Evolutionary conservation across 192 early-diverging fungal genomes (phyloP), one percentile per base, ranked within the genome.

Genomic region (Linnemannia hyalina): DNA sequence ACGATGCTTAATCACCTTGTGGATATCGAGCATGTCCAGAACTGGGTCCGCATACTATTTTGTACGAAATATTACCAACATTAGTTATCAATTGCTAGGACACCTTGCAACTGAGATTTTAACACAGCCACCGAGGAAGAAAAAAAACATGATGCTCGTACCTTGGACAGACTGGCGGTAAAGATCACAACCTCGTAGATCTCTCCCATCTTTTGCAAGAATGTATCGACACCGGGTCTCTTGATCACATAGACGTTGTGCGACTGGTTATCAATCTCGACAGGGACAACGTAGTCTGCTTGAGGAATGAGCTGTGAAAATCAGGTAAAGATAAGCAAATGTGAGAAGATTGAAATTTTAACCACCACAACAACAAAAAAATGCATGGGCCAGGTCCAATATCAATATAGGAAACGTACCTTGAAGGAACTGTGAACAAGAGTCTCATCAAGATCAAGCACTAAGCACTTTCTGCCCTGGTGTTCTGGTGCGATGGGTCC

Each of bases 231-330:
- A n/a, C 97, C 97, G 2, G 98, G 98, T 57, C 98, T 93, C 88
- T 98, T 98, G 87, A 98, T 91, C 38, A 99, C 98, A 89, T 97
- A 98, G 26, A 98, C 98, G 86, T 94, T 97, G 87, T 99, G 97
- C 46, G 94, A 91, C 82, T 95, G 93, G 68, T 93, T 94, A 78
- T 99, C 97, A 70, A 98, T 97, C 73, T 97, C 95, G 41, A 98
- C 97, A 4, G 97, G 97, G 55, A 99, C 96, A 38, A 97, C 90
- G 78, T 95, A 98, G 85, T 98, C 98, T 10, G 97, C 94, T 57
- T 97, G 90, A 35, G 88, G 88, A 71, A 91, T 89, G 49, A 88
- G 54, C 92, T 92, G 65, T 23, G 10, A 29, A 38, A 55, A 54
- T 47, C 44, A 35, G 73, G 26, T 15, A 75, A 63, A 57, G 6